Conservation (phyloP, 495 filamentous ascomycete species). For the Daldinia decipiens region DNA sequence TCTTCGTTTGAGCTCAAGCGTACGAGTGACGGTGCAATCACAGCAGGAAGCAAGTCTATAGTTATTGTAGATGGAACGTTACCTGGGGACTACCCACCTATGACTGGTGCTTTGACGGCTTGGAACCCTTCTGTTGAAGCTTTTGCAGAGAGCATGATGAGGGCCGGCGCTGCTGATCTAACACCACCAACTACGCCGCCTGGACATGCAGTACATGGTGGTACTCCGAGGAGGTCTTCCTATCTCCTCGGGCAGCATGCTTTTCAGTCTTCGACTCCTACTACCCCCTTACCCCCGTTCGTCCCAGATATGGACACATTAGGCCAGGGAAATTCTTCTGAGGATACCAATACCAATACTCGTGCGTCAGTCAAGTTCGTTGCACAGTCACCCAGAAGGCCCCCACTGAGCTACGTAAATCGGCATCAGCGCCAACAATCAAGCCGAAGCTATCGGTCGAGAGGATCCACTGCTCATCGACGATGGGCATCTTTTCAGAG, state of each 20-base stretch:
- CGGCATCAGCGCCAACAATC: constrained; percentile 54
- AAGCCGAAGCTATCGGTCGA: constrained; percentile 52
- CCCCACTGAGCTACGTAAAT: constrained; percentile 50
- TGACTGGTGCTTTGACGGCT: constrained; percentile 58
- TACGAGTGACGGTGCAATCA: constrained; percentile 66
- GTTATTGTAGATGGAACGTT: constrained; percentile 83
- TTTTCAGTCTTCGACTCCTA: constrained; percentile 44
- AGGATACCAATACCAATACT: constrained; percentile 34
- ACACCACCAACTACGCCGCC: constrained; percentile 67
- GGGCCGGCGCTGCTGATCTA: constrained; percentile 53
- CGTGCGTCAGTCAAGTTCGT: constrained; percentile 50
- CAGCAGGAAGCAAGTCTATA: constrained; percentile 83
- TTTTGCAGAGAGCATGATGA: constrained; percentile 60
- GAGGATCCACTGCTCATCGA: constrained; percentile 52
- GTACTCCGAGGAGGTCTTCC: constrained; percentile 61
- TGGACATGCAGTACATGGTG: constrained; percentile 47
- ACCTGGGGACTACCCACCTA: constrained; percentile 52
- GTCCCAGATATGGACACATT: constrained; percentile 53
- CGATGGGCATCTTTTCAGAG: constrained; percentile 77
- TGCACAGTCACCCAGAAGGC: constrained; percentile 39
- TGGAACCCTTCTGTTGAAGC: constrained; percentile 60
- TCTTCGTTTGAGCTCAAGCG: constrained; percentile 51
- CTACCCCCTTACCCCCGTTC: constrained; percentile 53
- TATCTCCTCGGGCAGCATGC: constrained; percentile 59
- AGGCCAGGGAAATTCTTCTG: constrained; percentile 39